A percentile compares a stretch with the other conserved stretches of the same genome.
Evolutionary conservation across 352 stramenopile species (phyloP).

Genomic region (Phytopythium oedochilum): DNA sequence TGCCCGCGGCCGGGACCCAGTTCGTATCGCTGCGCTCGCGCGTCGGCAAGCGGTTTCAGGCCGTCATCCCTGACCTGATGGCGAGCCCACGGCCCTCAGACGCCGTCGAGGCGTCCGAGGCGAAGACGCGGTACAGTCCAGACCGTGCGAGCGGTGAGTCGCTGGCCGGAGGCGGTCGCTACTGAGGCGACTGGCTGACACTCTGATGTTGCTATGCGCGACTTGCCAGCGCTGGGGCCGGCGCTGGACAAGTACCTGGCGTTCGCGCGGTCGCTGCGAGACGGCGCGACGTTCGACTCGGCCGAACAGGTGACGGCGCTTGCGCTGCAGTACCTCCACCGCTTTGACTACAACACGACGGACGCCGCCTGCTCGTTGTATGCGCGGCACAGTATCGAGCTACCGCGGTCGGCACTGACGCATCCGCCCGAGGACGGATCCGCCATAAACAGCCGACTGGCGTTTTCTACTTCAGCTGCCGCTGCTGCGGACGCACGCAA

Average conservation of each 20-base stretch:
- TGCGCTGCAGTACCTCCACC: slow-evolving; percentile 74
- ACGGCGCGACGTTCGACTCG: slow-evolving; percentile 77
- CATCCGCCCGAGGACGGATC: not conserved
- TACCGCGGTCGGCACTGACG: slow-evolving; percentile 25
- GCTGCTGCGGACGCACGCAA: slow-evolving; percentile 39
- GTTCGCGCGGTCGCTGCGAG: slow-evolving; percentile 63
- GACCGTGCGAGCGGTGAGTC: slow-evolving; percentile 49
- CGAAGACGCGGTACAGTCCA: slow-evolving; percentile 34
- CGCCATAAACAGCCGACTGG: not conserved
- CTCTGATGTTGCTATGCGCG: slow-evolving; percentile 6
- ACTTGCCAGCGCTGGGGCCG: slow-evolving; percentile 31
- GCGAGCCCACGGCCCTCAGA: slow-evolving; percentile 7
- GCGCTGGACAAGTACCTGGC: slow-evolving; percentile 82
- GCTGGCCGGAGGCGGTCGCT: not conserved
- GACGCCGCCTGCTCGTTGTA: slow-evolving; percentile 81
- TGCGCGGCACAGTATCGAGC: slow-evolving; percentile 74
- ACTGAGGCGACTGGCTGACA: not conserved
- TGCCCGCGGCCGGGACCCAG: slow-evolving; percentile 16
- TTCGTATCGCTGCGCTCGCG: slow-evolving; percentile 73
- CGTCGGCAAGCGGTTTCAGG: slow-evolving; percentile 81
- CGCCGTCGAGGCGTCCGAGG: slow-evolving; percentile 10
- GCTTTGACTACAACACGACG: slow-evolving; percentile 75
- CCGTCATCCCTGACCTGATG: slow-evolving; percentile 53
- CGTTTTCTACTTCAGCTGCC: slow-evolving; percentile 9
- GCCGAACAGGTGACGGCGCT: slow-evolving; percentile 66